phyloP scores from a whole-genome alignment of 208 protist species.

The Wallacemonas sp. region DNA sequence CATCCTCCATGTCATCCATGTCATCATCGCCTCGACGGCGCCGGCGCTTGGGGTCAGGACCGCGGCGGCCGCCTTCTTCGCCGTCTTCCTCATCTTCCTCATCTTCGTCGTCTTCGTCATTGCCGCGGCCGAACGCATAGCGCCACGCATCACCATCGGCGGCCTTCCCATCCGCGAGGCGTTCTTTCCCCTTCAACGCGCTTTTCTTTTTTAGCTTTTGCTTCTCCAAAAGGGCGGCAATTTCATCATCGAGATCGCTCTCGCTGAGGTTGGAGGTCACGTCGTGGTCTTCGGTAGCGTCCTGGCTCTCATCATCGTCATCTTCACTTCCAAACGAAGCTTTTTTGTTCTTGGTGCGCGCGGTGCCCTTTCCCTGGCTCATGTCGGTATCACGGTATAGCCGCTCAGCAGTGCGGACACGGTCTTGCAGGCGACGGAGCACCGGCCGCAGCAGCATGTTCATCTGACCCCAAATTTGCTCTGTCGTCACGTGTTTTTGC shows the following conservation, averaged over 20 bases:
- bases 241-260: conserved; percentile 87
- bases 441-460: conserved; percentile 77
- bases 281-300: conserved; percentile 4
- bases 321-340: too few relatives aligned
- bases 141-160: conserved; percentile 59
- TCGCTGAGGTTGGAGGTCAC: conserved; percentile 56
- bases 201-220: conserved; percentile 25
- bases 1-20: conserved; percentile 22
- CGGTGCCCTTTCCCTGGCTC: too few relatives aligned
- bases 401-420: conserved; percentile 51
- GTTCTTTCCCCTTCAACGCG: conserved; percentile 21
- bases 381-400: conserved; percentile 26
- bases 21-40: conserved; percentile 30
- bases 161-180: conserved; percentile 5
- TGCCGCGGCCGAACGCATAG: conserved; percentile 81
- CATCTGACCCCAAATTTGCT: conserved; percentile 91
- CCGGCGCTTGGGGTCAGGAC: conserved; percentile 31
- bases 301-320: conserved; percentile 1
- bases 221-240: conserved; percentile 48
- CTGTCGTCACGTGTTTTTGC: conserved; percentile 67
- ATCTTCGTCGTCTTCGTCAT: conserved; percentile 34
- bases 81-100: conserved; percentile 38
- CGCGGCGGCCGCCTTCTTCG: conserved; percentile 33
- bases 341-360: too few relatives aligned
- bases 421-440: conserved; percentile 69